A percentile compares a stretch with the other conserved stretches of the same genome.
phyloP scores from a whole-genome alignment of 1,139 yeast species.

The Hyphopichia buzzinii region DNA sequence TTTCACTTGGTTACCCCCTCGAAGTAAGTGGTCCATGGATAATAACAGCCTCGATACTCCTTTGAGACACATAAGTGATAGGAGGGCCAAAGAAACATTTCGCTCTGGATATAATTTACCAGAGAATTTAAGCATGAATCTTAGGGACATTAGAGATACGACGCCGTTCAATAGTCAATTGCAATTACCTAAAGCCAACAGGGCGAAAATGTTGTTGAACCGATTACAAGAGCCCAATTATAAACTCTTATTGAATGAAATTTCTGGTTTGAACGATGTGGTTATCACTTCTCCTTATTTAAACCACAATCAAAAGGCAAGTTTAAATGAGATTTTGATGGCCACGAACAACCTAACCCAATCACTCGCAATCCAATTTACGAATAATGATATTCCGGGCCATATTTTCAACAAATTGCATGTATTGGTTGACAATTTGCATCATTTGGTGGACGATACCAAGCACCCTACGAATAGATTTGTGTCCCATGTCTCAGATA shows the following conservation, averaged over 20 bases:
- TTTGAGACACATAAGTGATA: no score
- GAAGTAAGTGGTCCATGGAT: no score
- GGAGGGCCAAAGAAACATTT: neutral
- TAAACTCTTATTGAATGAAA: neutral
- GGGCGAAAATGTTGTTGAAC: conserved; percentile 1
- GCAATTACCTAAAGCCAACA: neutral
- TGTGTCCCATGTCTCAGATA: neutral
- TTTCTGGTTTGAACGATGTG: conserved; percentile 4
- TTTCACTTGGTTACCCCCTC: neutral
- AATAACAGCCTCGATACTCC: no score
- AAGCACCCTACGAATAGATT: neutral
- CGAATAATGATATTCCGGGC: conserved; percentile 5
- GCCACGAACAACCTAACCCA: conserved; percentile 5
- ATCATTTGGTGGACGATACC: conserved; percentile 3
- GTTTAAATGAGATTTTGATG: conserved; percentile 5
- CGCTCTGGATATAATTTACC: neutral
- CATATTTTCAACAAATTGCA: conserved; percentile 4
- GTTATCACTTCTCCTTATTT: conserved; percentile 1
- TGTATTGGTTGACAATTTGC: conserved; percentile 6
- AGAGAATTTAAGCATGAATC: neutral
- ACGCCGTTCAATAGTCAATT: neutral
- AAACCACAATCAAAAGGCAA: conserved; percentile 4
- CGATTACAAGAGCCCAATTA: conserved; percentile 3
- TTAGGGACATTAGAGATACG: neutral
- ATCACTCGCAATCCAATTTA: conserved; percentile 6